A percentile compares a stretch with the other conserved stretches of the same genome.
Evolutionary conservation across 495 filamentous ascomycete genomes (phyloP).

Genomic region (Neurospora cerealis): DNA sequence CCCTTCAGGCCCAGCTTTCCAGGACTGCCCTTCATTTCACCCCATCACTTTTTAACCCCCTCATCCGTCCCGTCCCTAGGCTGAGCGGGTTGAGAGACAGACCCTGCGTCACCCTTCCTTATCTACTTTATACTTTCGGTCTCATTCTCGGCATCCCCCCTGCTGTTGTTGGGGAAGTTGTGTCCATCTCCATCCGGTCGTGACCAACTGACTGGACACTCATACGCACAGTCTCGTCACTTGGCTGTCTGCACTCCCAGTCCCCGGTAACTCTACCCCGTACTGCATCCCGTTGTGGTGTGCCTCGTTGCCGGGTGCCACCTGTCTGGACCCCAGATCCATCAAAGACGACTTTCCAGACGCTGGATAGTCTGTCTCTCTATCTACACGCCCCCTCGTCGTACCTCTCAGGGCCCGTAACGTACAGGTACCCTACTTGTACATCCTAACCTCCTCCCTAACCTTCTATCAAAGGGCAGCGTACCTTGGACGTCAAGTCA

Average conservation of each 20-base stretch:
- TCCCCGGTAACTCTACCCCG: not conserved
- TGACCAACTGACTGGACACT: not conserved
- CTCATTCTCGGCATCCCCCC: not conserved
- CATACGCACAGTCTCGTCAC: not conserved
- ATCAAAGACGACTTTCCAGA: not conserved
- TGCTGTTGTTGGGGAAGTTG: not conserved
- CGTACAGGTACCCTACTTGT: not conserved
- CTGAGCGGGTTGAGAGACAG: not conserved
- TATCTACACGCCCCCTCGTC: not conserved
- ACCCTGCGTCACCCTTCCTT: not conserved
- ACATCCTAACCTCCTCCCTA: not conserved
- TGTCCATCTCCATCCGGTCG: not conserved
- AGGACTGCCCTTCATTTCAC: not conserved
- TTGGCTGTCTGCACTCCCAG: not conserved
- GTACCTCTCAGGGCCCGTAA: not conserved
- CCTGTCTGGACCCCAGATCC: conserved; percentile 7
- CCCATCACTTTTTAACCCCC: not conserved
- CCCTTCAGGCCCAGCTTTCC: not conserved
- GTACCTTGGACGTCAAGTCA: not conserved
- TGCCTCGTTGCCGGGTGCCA: conserved; percentile 6
- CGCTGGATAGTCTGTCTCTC: not conserved
- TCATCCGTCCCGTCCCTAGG: not conserved
- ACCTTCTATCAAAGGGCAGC: not conserved
- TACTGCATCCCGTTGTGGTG: conserved; percentile 1
- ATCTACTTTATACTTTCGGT: not conserved